A percentile compares a stretch with the other conserved stretches of the same genome.
These are phyloP conservation scores for Trichosphaerium sp. DNA, from an alignment of 78 protist species.

Conservation along the genomic window DNA sequence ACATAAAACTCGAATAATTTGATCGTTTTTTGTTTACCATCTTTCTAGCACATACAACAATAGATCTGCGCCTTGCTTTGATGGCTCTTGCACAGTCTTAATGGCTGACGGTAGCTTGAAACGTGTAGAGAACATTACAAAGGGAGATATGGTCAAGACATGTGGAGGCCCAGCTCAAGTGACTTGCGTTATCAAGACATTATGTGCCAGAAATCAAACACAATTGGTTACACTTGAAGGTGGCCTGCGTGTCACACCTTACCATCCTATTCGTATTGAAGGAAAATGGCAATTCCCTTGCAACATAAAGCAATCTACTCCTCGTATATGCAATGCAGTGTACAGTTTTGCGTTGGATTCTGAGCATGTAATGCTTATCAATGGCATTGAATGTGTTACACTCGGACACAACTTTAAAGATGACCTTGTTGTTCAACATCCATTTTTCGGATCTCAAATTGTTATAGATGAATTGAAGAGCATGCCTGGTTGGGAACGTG, in stretches of 20 bases:
- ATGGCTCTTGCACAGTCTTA: conserved; percentile 26
- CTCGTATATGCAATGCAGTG: neutral
- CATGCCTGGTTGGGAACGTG: no score
- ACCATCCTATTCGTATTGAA: conserved; percentile 25
- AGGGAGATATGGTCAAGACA: conserved; percentile 18
- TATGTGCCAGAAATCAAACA: neutral
- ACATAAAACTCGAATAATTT: conserved; percentile 18
- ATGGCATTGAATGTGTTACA: conserved; percentile 16
- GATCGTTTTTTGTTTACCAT: no score
- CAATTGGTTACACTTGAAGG: conserved; percentile 29
- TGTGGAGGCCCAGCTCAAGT: conserved; percentile 20
- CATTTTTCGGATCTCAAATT: conserved; percentile 21
- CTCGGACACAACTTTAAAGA: conserved; percentile 35
- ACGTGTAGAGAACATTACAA: neutral
- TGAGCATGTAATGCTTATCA: neutral
- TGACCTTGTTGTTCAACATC: conserved; percentile 11
- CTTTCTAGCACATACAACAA: no score
- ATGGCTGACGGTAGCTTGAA: conserved; percentile 4
- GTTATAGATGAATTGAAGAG: conserved; percentile 10
- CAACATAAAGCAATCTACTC: neutral
- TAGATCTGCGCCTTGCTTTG: conserved; percentile 22
- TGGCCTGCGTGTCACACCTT: conserved; percentile 51
- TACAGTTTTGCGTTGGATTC: conserved; percentile 29
- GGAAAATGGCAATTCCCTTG: conserved; percentile 42
- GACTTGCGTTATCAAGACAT: conserved; percentile 8